A percentile compares a stretch with the other conserved stretches of the same genome.
phyloP scores from a whole-genome alignment of 306 rosid species.

The Adenanthera pavonina region DNA sequence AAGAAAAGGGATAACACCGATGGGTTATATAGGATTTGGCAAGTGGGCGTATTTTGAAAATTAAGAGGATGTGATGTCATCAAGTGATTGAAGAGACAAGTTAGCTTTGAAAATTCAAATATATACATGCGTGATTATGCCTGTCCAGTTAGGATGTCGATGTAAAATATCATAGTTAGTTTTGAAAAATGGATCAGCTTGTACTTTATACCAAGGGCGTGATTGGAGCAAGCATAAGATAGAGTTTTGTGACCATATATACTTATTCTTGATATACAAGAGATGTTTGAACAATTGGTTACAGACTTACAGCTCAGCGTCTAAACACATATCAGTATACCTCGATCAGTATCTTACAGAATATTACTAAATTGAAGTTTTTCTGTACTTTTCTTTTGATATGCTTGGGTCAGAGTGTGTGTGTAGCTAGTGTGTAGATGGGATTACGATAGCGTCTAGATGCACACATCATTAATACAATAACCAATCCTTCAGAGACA shows the following conservation, averaged over 20 bases:
- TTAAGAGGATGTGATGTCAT: background rate
- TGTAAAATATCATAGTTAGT: background rate
- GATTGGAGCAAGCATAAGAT: constrained; percentile 37
- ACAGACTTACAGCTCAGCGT: background rate
- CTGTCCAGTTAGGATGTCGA: background rate
- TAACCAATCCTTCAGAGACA: background rate
- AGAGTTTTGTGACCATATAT: background rate
- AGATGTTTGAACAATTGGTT: background rate
- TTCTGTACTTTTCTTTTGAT: too few relatives aligned
- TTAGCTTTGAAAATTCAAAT: background rate
- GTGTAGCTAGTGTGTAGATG: constrained; percentile 1
- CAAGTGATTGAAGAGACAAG: background rate
- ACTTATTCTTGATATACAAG: background rate
- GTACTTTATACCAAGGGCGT: constrained; percentile 34
- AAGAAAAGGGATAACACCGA: background rate
- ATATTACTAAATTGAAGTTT: too few relatives aligned
- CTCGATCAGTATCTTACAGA: too few relatives aligned
- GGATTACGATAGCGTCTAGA: background rate
- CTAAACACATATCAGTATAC: background rate
- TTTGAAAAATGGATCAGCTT: constrained; percentile 31
- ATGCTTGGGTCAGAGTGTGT: background rate
- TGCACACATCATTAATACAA: background rate
- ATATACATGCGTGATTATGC: too few relatives aligned
- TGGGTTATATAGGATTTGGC: constrained; percentile 24
- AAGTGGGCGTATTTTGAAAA: background rate